phyloP scores from a whole-genome alignment of 2,329 filamentous ascomycete species.

The Acephala macrosclerotiorum region DNA sequence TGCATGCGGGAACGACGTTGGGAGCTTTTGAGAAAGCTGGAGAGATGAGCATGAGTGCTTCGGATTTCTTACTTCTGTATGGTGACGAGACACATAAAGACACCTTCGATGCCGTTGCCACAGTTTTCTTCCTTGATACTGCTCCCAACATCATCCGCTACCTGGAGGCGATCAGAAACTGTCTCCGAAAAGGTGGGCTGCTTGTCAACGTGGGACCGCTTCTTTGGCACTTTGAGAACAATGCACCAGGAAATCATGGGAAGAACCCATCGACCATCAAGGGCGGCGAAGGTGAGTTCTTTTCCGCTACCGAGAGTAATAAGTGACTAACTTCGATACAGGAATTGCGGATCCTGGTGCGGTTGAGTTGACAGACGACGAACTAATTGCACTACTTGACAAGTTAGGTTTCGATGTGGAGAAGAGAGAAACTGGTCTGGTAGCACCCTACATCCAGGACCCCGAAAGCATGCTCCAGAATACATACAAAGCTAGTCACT shows the following conservation, averaged over 20 bases:
- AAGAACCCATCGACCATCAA: slow-evolving; percentile 59
- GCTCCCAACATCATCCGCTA: slow-evolving; percentile 93
- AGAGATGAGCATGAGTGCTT: slow-evolving; percentile 90
- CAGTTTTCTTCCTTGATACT: slow-evolving; percentile 97
- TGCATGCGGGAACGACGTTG: slow-evolving; percentile 71
- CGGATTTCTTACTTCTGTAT: slow-evolving; percentile 92
- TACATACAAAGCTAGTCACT: slow-evolving; percentile 80
- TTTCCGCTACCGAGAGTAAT: not conserved
- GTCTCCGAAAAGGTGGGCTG: slow-evolving; percentile 78
- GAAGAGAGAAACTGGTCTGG: slow-evolving; percentile 62
- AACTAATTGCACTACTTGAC: slow-evolving; percentile 79
- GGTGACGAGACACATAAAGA: slow-evolving; percentile 65
- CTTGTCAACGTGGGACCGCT: slow-evolving; percentile 92
- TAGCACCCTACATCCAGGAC: slow-evolving; percentile 89
- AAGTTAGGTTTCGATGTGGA: slow-evolving; percentile 80
- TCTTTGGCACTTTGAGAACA: slow-evolving; percentile 93
- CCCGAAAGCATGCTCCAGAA: slow-evolving; percentile 85
- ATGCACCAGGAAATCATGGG: slow-evolving; percentile 64
- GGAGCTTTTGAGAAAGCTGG: slow-evolving; percentile 51
- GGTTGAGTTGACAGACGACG: slow-evolving; percentile 89
- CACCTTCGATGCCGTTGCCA: slow-evolving; percentile 81
- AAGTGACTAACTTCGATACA: slow-evolving; percentile 35
- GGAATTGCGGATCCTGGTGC: slow-evolving; percentile 90
- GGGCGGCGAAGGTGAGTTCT: slow-evolving; percentile 51
- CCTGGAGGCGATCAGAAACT: slow-evolving; percentile 81